These are phyloP conservation scores for Fragaria ananassa DNA, from an alignment of 306 rosid genomes.

Conservation along the genomic window DNA sequence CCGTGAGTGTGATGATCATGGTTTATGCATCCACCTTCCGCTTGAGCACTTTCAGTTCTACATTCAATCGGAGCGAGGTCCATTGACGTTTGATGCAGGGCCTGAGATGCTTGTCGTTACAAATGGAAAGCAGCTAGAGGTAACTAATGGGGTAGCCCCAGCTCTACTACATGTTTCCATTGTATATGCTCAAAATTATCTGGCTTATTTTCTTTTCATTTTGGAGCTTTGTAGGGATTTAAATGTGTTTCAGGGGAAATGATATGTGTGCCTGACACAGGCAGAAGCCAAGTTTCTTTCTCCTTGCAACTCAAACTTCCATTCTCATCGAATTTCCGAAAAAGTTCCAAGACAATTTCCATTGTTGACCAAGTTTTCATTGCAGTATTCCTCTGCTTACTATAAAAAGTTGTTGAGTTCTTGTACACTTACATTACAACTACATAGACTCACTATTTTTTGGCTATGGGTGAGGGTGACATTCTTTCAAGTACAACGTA, in stretches of 20 bases:
- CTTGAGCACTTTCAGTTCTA: conserved; percentile 50
- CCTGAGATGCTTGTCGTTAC: conserved; percentile 58
- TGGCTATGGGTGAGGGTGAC: not conserved
- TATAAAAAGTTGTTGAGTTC: conserved; percentile 41
- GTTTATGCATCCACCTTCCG: conserved; percentile 64
- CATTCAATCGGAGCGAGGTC: conserved; percentile 46
- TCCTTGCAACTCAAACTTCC: conserved; percentile 54
- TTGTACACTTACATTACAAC: conserved; percentile 32
- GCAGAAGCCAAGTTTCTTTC: conserved; percentile 38
- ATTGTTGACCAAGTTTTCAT: conserved; percentile 53
- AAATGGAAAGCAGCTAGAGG: conserved; percentile 70
- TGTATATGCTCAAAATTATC: not conserved
- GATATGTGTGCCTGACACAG: conserved; percentile 46
- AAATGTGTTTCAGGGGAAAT: conserved; percentile 52
- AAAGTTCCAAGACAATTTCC: conserved; percentile 38
- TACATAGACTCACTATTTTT: not conserved
- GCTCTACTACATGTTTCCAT: not conserved
- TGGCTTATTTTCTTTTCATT: conserved; percentile 19
- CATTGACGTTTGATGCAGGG: conserved; percentile 53
- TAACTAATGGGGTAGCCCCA: conserved; percentile 13
- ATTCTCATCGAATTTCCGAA: conserved; percentile 25
- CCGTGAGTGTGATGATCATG: conserved; percentile 30
- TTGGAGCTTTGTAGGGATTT: conserved; percentile 44
- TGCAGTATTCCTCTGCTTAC: conserved; percentile 36
- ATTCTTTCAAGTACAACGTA: not conserved